phyloP scores from a whole-genome alignment of 176 grass and related monocot genomes.

The Oryza glumipatula region DNA sequence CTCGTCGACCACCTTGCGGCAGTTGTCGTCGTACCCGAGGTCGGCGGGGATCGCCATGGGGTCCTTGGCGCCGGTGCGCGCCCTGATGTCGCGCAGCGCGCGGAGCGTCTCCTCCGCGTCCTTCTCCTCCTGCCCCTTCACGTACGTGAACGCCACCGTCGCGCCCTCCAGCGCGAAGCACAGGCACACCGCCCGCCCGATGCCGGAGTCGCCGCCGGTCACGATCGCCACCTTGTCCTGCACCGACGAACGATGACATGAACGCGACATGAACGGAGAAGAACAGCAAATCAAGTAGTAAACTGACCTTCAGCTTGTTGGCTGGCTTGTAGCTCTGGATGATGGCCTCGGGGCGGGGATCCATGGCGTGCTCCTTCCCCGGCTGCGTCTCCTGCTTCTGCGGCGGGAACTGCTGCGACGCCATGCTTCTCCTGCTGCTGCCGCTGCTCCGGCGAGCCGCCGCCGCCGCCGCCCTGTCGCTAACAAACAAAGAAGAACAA shows the following conservation, averaged over 20 bases:
- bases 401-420: conserved; percentile 59
- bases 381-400: conserved; percentile 69
- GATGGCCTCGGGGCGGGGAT: conserved; percentile 55
- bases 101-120: conserved; percentile 69
- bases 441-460: not conserved
- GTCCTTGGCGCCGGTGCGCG: conserved; percentile 32
- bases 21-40: conserved; percentile 79
- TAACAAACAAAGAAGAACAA: not conserved
- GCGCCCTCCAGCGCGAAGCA: conserved; percentile 80
- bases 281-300: not conserved
- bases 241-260: not conserved
- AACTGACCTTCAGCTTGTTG: conserved; percentile 55
- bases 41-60: conserved; percentile 61
- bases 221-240: conserved; percentile 83
- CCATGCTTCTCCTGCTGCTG: conserved; percentile 47
- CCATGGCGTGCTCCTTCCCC: conserved; percentile 72
- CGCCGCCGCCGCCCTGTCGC: not conserved
- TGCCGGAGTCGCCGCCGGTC: conserved; percentile 89
- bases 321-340: conserved; percentile 61
- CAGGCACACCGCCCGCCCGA: conserved; percentile 81
- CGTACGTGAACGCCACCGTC: conserved; percentile 76
- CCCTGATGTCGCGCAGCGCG: conserved; percentile 53
- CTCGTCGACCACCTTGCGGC: conserved; percentile 65
- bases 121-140: conserved; percentile 62
- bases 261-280: not conserved